Conservation (phyloP, 345 rosid genomes). For the Lepidium aucheri region DNA sequence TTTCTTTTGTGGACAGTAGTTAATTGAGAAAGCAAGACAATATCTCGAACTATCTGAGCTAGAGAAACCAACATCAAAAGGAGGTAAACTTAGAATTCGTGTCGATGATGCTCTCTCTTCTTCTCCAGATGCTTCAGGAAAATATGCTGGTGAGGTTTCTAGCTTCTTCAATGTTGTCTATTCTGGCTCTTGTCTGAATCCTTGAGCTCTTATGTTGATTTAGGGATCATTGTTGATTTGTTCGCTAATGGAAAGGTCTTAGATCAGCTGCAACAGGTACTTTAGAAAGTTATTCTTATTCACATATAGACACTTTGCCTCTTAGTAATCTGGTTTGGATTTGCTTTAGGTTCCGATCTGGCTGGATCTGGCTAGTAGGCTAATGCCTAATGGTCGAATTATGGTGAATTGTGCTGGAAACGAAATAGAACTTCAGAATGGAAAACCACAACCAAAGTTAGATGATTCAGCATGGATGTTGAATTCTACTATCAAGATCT, state of each 20-base stretch:
- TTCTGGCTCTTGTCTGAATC: background rate
- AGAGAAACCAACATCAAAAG: conserved; percentile 44
- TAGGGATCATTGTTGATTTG: conserved; percentile 73
- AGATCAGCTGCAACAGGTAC: conserved; percentile 61
- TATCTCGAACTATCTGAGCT: conserved; percentile 60
- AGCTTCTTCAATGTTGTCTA: background rate
- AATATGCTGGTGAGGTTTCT: conserved; percentile 52
- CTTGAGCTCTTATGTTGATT: background rate
- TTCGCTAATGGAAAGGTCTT: conserved; percentile 64
- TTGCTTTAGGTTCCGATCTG: conserved; percentile 46
- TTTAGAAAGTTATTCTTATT: background rate
- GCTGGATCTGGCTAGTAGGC: conserved; percentile 47
- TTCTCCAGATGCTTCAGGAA: conserved; percentile 24
- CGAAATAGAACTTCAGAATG: conserved; percentile 19
- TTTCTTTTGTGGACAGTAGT: conserved; percentile 31
- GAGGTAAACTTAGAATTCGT: conserved; percentile 51
- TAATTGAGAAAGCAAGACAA: conserved; percentile 59
- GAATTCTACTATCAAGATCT: conserved; percentile 56
- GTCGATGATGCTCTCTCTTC: conserved; percentile 57
- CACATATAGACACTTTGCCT: background rate
- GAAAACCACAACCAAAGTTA: conserved; percentile 8
- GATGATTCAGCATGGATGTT: conserved; percentile 35
- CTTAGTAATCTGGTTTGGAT: background rate
- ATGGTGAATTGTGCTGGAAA: conserved; percentile 87
- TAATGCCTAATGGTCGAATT: conserved; percentile 63